Percentiles rank a stretch among this genome's conserved stretches.
Conservation (phyloP, 2,329 filamentous ascomycete genomes). For the Arthrinium phaeospermum region DNA sequence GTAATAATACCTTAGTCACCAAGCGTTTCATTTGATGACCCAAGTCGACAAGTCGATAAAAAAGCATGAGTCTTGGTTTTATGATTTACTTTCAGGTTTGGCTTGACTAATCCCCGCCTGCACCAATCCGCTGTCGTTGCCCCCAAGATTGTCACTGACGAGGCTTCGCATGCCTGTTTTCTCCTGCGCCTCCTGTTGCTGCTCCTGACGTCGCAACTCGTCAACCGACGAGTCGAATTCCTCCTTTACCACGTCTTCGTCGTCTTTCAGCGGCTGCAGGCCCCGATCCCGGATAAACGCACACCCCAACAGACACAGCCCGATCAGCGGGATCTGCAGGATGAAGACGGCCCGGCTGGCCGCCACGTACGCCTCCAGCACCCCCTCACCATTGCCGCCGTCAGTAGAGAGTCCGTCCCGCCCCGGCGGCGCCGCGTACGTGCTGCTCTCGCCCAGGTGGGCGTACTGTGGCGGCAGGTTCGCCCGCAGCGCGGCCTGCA, state of each 20-base stretch:
- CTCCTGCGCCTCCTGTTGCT: background rate
- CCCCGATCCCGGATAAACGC: constrained; percentile 58
- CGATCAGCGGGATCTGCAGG: constrained; percentile 60
- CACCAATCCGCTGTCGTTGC: background rate
- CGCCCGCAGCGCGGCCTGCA: constrained; percentile 38
- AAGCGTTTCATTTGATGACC: no score
- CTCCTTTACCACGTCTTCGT: background rate
- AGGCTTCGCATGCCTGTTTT: background rate
- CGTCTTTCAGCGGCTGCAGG: constrained; percentile 39
- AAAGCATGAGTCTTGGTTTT: no score
- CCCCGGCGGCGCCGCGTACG: constrained; percentile 36
- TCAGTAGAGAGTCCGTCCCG: constrained; percentile 17
- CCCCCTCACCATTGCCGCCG: constrained; percentile 29
- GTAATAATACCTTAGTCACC: no score
- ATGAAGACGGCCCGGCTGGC: constrained; percentile 63
- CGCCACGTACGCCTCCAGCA: constrained; percentile 57
- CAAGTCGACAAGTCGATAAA: no score
- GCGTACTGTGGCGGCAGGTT: constrained; percentile 34
- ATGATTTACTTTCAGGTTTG: background rate
- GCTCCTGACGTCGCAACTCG: background rate
- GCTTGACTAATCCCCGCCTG: background rate
- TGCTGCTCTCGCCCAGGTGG: constrained; percentile 35
- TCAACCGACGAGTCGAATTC: background rate
- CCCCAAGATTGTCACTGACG: background rate
- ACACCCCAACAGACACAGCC: constrained; percentile 54